Conservation (phyloP, 164 flowering plant genomes). For the Chloranthus sessilifolius region DNA sequence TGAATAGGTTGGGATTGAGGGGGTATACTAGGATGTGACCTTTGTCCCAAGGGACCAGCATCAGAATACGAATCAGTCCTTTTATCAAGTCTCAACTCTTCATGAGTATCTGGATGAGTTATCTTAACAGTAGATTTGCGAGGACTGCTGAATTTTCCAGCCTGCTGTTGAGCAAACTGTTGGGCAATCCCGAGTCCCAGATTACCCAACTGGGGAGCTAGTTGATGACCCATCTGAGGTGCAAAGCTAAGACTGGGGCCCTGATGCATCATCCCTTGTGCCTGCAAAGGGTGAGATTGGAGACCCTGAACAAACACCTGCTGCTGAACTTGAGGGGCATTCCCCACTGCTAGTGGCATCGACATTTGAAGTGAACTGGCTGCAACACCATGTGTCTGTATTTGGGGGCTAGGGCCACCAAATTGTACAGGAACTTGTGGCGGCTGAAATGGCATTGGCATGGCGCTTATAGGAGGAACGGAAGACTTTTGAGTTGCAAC, state of each 20-base stretch:
- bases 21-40: slow-evolving; percentile 45
- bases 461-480: slow-evolving; percentile 38
- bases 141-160: slow-evolving; percentile 41
- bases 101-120: slow-evolving; percentile 86
- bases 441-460: slow-evolving; percentile 59
- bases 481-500: slow-evolving; percentile 47
- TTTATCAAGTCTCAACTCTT: slow-evolving; percentile 70
- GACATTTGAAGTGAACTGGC: slow-evolving; percentile 41
- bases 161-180: slow-evolving; percentile 62
- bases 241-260: slow-evolving; percentile 55
- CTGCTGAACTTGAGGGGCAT: slow-evolving; percentile 56
- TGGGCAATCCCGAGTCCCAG: slow-evolving; percentile 46
- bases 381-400: slow-evolving; percentile 56
- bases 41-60: slow-evolving; percentile 39
- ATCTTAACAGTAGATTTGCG: slow-evolving; percentile 77
- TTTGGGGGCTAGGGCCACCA: slow-evolving; percentile 53
- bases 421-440: slow-evolving; percentile 54
- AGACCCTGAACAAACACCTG: slow-evolving; percentile 60
- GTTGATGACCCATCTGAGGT: slow-evolving; percentile 57
- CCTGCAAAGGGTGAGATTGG: slow-evolving; percentile 43
- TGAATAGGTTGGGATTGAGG: slow-evolving; percentile 64
- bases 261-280: slow-evolving; percentile 49
- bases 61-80: slow-evolving; percentile 40
- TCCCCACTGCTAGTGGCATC: slow-evolving; percentile 54
- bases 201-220: slow-evolving; percentile 57